Conservation (phyloP, 306 rosid genomes). For the Rosa chinensis region DNA sequence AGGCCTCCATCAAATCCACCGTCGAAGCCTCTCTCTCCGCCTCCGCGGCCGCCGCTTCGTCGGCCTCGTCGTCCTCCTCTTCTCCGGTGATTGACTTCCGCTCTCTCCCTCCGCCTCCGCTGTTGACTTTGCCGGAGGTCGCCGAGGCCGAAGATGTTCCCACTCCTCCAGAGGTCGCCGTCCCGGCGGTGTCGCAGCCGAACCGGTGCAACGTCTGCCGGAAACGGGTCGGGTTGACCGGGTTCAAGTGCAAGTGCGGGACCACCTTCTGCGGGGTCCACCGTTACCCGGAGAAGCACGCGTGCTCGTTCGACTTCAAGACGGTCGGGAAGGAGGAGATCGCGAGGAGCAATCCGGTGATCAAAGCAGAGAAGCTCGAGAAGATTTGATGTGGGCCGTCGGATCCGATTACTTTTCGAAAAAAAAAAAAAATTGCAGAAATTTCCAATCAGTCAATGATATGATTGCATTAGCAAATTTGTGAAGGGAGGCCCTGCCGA, state of each 20-base stretch:
- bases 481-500: slow-evolving; percentile 1
- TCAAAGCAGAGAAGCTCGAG: slow-evolving; percentile 68
- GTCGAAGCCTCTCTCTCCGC: slow-evolving; percentile 62
- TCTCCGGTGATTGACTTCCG: slow-evolving; percentile 14
- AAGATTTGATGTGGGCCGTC: slow-evolving; percentile 51
- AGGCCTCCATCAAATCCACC: slow-evolving; percentile 76
- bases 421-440: not conserved
- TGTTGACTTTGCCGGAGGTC: slow-evolving; percentile 24
- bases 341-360: slow-evolving; percentile 75
- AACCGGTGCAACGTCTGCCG: slow-evolving; percentile 68
- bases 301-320: slow-evolving; percentile 79
- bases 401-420: not conserved
- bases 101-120: slow-evolving; percentile 28
- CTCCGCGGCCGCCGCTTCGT: not conserved
- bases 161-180: not conserved
- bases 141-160: slow-evolving; percentile 25
- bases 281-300: slow-evolving; percentile 91
- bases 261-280: slow-evolving; percentile 80
- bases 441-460: not conserved
- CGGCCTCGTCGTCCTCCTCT: slow-evolving; percentile 12
- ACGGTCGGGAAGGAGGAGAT: slow-evolving; percentile 77
- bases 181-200: slow-evolving; percentile 24
- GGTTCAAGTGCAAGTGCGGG: slow-evolving; percentile 81
- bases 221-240: slow-evolving; percentile 84
- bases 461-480: slow-evolving; percentile 2